Conservation (phyloP, 140 eudicot species). For the Senecio squalidus region DNA sequence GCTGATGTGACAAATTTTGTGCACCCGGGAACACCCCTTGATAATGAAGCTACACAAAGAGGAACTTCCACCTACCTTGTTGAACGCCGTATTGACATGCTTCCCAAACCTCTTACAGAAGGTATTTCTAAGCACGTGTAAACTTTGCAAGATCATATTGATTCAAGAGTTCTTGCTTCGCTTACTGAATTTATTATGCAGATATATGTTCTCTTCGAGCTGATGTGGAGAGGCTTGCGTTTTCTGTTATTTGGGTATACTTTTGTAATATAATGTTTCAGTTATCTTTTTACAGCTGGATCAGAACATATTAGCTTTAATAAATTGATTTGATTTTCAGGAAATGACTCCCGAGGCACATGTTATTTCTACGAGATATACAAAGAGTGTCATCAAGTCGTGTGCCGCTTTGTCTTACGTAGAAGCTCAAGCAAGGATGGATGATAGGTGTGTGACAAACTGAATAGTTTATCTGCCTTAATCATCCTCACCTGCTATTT, state of each 20-base stretch:
- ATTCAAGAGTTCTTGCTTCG: slow-evolving; percentile 16
- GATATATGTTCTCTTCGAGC: slow-evolving; percentile 96
- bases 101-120: slow-evolving; percentile 98
- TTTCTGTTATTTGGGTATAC: slow-evolving; percentile 94
- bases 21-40: slow-evolving; percentile 89
- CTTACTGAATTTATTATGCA: slow-evolving; percentile 29
- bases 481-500: neutral
- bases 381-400: slow-evolving; percentile 91
- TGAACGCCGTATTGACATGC: slow-evolving; percentile 98
- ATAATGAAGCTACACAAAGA: slow-evolving; percentile 91
- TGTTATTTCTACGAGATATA: slow-evolving; percentile 74
- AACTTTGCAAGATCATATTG: slow-evolving; percentile 7
- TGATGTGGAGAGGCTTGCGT: slow-evolving; percentile 93
- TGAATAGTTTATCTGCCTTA: neutral
- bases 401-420: slow-evolving; percentile 97
- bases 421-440: slow-evolving; percentile 99
- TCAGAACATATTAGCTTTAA: neutral
- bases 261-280: neutral
- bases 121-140: slow-evolving; percentile 36
- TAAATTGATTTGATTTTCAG: slow-evolving; percentile 32
- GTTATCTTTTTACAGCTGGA: neutral
- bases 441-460: slow-evolving; percentile 63
- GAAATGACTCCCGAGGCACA: slow-evolving; percentile 96
- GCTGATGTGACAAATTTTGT: slow-evolving; percentile 99
- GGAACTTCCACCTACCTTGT: slow-evolving; percentile 99